These are phyloP conservation scores for Zoysia pacifica DNA, from an alignment of 176 grass and related monocot genomes.

Conservation along the genomic window DNA sequence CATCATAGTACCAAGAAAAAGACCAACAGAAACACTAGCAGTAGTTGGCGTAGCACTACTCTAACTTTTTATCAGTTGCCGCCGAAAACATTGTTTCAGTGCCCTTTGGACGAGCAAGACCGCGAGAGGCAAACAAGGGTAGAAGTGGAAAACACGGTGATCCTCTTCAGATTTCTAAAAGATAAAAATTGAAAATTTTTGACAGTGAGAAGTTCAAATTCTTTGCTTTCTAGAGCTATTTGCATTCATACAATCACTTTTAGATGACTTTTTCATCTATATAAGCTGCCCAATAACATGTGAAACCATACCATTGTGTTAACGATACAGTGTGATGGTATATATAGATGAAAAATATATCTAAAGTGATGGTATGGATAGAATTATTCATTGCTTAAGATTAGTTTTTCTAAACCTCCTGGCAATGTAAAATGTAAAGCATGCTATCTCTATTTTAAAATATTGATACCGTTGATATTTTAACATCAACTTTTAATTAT, in stretches of 20 bases:
- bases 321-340: too few relatives aligned
- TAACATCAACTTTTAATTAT: too few relatives aligned
- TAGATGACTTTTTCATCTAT: too few relatives aligned
- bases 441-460: too few relatives aligned
- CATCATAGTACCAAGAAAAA: background rate
- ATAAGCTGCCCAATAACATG: too few relatives aligned
- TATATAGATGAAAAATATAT: too few relatives aligned
- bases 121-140: background rate
- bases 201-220: background rate
- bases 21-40: background rate
- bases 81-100: background rate
- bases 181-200: background rate
- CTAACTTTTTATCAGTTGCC: slow-evolving; percentile 25
- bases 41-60: background rate
- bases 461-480: too few relatives aligned
- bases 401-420: background rate
- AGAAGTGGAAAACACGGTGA: background rate
- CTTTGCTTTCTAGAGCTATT: too few relatives aligned
- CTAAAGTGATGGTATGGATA: too few relatives aligned
- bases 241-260: too few relatives aligned
- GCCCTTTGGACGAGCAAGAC: background rate
- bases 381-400: too few relatives aligned
- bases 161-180: background rate
- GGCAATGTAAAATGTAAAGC: background rate
- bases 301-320: too few relatives aligned